Percentiles rank a stretch among this genome's conserved stretches.
These are phyloP conservation scores for Apiospora hydei DNA, from an alignment of 2,329 filamentous ascomycete species.

Conservation along the genomic window DNA sequence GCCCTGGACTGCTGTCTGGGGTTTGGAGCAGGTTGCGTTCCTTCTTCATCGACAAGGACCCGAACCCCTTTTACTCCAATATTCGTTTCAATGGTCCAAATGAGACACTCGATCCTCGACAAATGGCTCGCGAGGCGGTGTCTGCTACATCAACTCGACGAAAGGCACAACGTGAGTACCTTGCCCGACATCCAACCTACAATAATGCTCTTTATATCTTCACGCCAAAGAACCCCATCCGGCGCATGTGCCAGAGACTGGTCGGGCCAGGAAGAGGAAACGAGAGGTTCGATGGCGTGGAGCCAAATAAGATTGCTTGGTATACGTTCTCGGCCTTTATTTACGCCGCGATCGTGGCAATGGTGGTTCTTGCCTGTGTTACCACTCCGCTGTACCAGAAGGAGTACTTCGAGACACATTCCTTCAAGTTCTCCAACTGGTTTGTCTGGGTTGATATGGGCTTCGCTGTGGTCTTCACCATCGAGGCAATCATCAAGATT, in stretches of 20 bases:
- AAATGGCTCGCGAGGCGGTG: constrained; percentile 91
- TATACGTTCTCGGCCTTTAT: constrained; percentile 93
- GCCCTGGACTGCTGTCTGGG: constrained; percentile 65
- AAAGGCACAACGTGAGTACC: constrained; percentile 88
- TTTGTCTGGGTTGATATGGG: constrained; percentile 93
- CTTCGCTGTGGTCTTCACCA: constrained; percentile 85
- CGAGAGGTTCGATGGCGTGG: constrained; percentile 87
- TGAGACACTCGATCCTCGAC: constrained; percentile 81
- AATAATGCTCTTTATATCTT: constrained; percentile 94
- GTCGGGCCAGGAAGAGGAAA: constrained; percentile 90
- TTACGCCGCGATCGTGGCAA: constrained; percentile 91
- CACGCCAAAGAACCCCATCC: constrained; percentile 76
- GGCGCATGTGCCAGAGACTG: constrained; percentile 84
- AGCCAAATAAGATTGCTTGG: constrained; percentile 90
- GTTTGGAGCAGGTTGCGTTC: constrained; percentile 67
- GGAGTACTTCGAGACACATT: constrained; percentile 72
- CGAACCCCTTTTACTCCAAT: constrained; percentile 94
- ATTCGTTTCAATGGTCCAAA: constrained; percentile 73
- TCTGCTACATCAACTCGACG: constrained; percentile 83
- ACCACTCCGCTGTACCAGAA: constrained; percentile 95
- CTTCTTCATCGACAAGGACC: constrained; percentile 70
- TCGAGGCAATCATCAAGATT: constrained; percentile 89
- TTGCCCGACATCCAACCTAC: constrained; percentile 85
- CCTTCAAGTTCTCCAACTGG: constrained; percentile 77
- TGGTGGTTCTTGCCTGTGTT: constrained; percentile 95